A percentile compares a stretch with the other conserved stretches of the same genome.
phyloP scores from a whole-genome alignment of 129 eudicot species.

The Gnaphalium uliginosum region DNA sequence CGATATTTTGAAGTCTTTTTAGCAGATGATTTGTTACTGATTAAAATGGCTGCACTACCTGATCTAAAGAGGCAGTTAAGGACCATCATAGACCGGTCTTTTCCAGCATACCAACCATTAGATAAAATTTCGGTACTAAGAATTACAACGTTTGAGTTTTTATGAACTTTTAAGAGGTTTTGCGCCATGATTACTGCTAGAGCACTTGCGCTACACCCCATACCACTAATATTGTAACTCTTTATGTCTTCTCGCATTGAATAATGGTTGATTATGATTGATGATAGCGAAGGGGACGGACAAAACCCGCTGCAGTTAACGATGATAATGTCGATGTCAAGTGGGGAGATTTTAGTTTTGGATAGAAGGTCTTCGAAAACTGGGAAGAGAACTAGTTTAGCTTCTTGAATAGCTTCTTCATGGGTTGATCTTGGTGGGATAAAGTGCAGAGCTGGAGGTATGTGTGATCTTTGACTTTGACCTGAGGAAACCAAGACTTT shows the following conservation, averaged over 20 bases:
- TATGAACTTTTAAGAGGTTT: slow-evolving; percentile 45
- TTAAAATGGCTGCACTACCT: slow-evolving; percentile 69
- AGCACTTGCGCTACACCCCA: slow-evolving; percentile 94
- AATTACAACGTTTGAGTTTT: slow-evolving; percentile 57
- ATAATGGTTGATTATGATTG: slow-evolving; percentile 54
- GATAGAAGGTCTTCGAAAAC: slow-evolving; percentile 57
- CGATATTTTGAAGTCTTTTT: slow-evolving; percentile 45
- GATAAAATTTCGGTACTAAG: slow-evolving; percentile 79
- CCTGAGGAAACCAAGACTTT: slow-evolving; percentile 61
- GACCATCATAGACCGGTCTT: slow-evolving; percentile 52
- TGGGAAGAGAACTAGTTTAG: slow-evolving; percentile 51
- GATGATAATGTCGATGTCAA: slow-evolving; percentile 58
- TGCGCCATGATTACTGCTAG: slow-evolving; percentile 60
- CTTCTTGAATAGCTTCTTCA: slow-evolving; percentile 52
- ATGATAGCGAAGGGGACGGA: slow-evolving; percentile 62
- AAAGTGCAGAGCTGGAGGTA: slow-evolving; percentile 61
- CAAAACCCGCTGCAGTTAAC: slow-evolving; percentile 80
- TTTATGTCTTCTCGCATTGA: slow-evolving; percentile 56
- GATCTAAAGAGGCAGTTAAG: slow-evolving; percentile 72
- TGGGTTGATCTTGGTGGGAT: slow-evolving; percentile 66
- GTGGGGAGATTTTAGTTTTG: slow-evolving; percentile 48
- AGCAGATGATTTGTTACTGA: slow-evolving; percentile 46
- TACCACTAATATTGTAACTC: slow-evolving; percentile 64
- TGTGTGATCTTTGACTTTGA: slow-evolving; percentile 52
- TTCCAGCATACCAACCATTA: slow-evolving; percentile 82